Conservation (phyloP, 2,329 filamentous ascomycete species). For the Xylaria sp. region DNA sequence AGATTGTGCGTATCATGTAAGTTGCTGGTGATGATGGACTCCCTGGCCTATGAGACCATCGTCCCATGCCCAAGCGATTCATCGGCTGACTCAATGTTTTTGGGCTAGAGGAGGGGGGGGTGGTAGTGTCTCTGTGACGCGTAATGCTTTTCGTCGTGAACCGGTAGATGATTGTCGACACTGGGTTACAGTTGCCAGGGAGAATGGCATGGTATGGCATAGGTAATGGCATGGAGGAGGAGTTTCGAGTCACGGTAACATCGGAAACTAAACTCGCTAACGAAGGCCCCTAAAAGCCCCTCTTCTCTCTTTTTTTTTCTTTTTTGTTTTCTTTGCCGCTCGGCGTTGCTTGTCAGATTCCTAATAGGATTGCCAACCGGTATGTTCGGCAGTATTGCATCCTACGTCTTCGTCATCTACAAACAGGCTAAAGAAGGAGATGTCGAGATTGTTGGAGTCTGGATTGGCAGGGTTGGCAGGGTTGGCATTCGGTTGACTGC, state of each 20-base stretch:
- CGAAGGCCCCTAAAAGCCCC: background rate
- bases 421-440: background rate
- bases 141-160: background rate
- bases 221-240: no score
- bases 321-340: background rate
- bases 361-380: no score
- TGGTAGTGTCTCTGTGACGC: background rate
- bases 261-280: background rate
- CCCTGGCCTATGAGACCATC: background rate
- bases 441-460: no score
- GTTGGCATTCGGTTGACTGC: slow-evolving; percentile 2
- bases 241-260: background rate
- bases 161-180: no score
- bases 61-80: background rate
- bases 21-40: background rate
- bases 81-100: background rate
- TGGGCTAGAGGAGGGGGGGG: background rate
- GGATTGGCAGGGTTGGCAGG: no score
- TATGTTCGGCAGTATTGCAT: no score
- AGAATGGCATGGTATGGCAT: background rate
- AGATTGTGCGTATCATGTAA: background rate
- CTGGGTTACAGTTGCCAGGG: background rate
- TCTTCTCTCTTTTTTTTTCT: background rate
- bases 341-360: background rate
- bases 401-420: background rate